These are phyloP conservation scores for Brassica balearica DNA, from an alignment of 441 rosid species.

Conservation along the genomic window DNA sequence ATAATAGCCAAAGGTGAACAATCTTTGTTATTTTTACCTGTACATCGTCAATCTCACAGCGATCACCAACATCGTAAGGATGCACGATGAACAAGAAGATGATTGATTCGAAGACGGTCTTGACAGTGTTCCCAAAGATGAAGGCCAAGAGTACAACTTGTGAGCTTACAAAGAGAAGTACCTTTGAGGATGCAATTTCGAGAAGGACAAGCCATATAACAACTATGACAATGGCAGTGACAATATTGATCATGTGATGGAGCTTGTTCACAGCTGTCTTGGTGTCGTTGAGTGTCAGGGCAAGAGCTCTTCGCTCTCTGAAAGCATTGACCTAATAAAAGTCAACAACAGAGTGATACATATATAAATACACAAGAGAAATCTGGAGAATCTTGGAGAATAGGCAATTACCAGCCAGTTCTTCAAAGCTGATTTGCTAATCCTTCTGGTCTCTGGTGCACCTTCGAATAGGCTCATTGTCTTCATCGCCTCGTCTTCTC, in stretches of 20 bases:
- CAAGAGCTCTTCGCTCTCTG: constrained; percentile 86
- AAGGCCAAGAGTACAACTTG: constrained; percentile 79
- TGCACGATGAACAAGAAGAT: constrained; percentile 84
- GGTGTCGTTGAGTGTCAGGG: constrained; percentile 81
- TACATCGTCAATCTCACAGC: constrained; percentile 77
- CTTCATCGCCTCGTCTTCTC: constrained; percentile 73
- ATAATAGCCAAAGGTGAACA: neutral
- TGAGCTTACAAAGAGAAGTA: constrained; percentile 64
- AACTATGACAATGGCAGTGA: constrained; percentile 50
- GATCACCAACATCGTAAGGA: constrained; percentile 87
- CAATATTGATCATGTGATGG: constrained; percentile 58
- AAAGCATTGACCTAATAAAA: constrained; percentile 74
- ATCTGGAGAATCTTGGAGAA: neutral
- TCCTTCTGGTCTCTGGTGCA: constrained; percentile 58
- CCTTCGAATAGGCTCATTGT: constrained; percentile 77
- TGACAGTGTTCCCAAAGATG: constrained; percentile 83
- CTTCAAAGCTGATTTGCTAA: constrained; percentile 69
- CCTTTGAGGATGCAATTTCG: constrained; percentile 68
- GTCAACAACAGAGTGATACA: constrained; percentile 37
- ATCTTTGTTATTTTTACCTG: constrained; percentile 53
- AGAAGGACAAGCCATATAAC: constrained; percentile 74
- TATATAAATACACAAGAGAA: neutral
- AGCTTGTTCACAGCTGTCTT: constrained; percentile 87
- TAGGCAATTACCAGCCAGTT: constrained; percentile 76
- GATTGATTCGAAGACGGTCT: constrained; percentile 76